Conservation (phyloP, 1,284 basidiomycete species). For the Serendipita sp. region DNA sequence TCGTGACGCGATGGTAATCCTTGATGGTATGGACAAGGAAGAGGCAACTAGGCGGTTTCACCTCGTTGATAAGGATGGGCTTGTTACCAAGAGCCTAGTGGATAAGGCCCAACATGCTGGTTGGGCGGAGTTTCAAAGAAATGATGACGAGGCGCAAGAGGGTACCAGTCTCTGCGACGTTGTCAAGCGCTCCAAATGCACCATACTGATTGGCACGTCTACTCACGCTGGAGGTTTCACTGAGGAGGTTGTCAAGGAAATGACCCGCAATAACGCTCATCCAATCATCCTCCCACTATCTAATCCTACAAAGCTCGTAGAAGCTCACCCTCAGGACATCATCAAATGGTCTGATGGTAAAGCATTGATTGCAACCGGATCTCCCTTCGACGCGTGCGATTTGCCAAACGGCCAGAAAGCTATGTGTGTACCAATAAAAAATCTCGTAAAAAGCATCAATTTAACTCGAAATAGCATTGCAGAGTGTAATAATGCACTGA, state of each 20-base stretch:
- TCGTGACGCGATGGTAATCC: slow-evolving; percentile 57
- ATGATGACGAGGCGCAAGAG: slow-evolving; percentile 35
- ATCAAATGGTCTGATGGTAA: slow-evolving; percentile 64
- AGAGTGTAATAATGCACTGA: slow-evolving; percentile 67
- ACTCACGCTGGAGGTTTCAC: slow-evolving; percentile 71
- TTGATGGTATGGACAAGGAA: slow-evolving; percentile 38
- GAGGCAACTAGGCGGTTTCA: slow-evolving; percentile 56
- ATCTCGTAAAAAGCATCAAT: not conserved
- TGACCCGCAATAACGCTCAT: slow-evolving; percentile 51
- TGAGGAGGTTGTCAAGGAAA: slow-evolving; percentile 56
- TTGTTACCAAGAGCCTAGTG: slow-evolving; percentile 36
- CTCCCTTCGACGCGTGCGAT: slow-evolving; percentile 65
- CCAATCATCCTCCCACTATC: slow-evolving; percentile 74
- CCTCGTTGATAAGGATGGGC: slow-evolving; percentile 46
- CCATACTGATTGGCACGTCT: slow-evolving; percentile 69
- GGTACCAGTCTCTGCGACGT: slow-evolving; percentile 49
- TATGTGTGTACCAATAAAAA: slow-evolving; percentile 36
- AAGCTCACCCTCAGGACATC: slow-evolving; percentile 59
- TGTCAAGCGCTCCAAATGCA: slow-evolving; percentile 51
- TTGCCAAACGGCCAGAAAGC: slow-evolving; percentile 43
- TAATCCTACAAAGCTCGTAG: slow-evolving; percentile 65
- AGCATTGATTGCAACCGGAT: slow-evolving; percentile 68
- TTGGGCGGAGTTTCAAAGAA: slow-evolving; percentile 39
- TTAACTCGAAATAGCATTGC: slow-evolving; percentile 33
- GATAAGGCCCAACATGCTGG: slow-evolving; percentile 37